Conservation (phyloP, 1,139 yeast species). For the Yamadazyma mexicana region DNA sequence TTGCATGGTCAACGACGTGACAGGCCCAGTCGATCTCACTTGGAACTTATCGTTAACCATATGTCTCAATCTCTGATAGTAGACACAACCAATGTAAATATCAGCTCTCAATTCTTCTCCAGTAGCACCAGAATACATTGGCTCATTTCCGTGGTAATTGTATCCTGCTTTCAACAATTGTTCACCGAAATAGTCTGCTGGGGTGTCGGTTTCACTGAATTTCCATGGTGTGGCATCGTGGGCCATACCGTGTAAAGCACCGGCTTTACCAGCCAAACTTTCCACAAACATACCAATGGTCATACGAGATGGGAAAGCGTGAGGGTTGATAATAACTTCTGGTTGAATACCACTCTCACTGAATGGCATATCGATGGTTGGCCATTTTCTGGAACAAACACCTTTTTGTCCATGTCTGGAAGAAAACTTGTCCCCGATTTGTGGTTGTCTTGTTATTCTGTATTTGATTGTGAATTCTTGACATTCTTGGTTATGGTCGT, state of each 20-base stretch:
- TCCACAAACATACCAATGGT: conserved; percentile 99
- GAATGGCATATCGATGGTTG: conserved; percentile 95
- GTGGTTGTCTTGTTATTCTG: conserved; percentile 87
- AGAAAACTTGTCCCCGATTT: conserved; percentile 97
- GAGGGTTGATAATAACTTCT: conserved; percentile 95
- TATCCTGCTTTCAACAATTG: conserved; percentile 86
- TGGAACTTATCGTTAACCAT: conserved; percentile 99
- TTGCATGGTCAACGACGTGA: conserved; percentile 95
- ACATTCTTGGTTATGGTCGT: conserved; percentile 80
- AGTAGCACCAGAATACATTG: conserved; percentile 98
- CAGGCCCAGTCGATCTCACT: conserved; percentile 98
- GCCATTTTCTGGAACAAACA: conserved; percentile 99
- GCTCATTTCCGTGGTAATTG: conserved; percentile 97
- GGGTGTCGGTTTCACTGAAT: conserved; percentile 88
- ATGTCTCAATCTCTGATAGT: conserved; percentile 97
- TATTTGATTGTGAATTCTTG: conserved; percentile 87
- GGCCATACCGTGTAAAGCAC: conserved; percentile 96
- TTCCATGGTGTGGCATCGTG: conserved; percentile 98
- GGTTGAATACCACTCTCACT: conserved; percentile 96
- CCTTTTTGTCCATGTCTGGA: conserved; percentile 99
- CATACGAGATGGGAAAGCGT: conserved; percentile 99
- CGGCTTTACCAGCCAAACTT: conserved; percentile 96
- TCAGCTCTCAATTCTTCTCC: conserved; percentile 97
- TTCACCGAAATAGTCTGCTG: conserved; percentile 96
- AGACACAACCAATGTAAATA: conserved; percentile 94